These are phyloP conservation scores for Rhizomucor pusillus DNA, from an alignment of 371 early-diverging fungal species.

Conservation along the genomic window DNA sequence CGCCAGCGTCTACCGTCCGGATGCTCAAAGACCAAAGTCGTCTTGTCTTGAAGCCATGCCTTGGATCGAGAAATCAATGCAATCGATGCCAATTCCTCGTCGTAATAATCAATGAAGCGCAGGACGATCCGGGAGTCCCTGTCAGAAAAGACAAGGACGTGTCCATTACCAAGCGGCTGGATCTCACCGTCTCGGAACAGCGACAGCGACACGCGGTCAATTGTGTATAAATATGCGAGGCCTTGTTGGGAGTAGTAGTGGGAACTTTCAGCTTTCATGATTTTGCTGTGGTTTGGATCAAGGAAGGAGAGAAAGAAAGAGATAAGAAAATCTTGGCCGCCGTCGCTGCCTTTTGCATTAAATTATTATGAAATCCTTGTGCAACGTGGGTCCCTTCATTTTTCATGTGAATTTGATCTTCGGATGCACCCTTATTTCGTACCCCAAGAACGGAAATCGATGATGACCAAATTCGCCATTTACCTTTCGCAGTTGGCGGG, in stretches of 20 bases:
- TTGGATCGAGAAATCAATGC: conserved; percentile 25
- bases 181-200: conserved; percentile 9
- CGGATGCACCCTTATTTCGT: too few species aligned
- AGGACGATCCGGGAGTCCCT: conserved; percentile 19
- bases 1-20: conserved; percentile 30
- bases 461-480: too few species aligned
- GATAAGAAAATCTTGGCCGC: conserved; percentile 15
- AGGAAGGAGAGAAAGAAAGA: not conserved
- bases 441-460: too few species aligned
- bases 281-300: too few species aligned
- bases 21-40: conserved; percentile 25
- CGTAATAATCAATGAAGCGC: conserved; percentile 19
- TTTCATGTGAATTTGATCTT: too few species aligned
- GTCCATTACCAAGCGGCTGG: conserved; percentile 16
- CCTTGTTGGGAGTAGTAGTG: too few species aligned
- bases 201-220: conserved; percentile 15
- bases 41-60: conserved; percentile 33
- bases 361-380: conserved; percentile 2
- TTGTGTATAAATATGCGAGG: conserved; percentile 6
- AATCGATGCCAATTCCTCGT: conserved; percentile 24
- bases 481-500: too few species aligned
- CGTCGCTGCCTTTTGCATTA: too few species aligned
- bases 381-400: too few species aligned
- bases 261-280: too few species aligned
- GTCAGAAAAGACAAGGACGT: conserved; percentile 14